A percentile compares a stretch with the other conserved stretches of the same genome.
These are phyloP conservation scores for Cytidiella melzeri DNA, from an alignment of 768 basidiomycete species.

Conservation along the genomic window DNA sequence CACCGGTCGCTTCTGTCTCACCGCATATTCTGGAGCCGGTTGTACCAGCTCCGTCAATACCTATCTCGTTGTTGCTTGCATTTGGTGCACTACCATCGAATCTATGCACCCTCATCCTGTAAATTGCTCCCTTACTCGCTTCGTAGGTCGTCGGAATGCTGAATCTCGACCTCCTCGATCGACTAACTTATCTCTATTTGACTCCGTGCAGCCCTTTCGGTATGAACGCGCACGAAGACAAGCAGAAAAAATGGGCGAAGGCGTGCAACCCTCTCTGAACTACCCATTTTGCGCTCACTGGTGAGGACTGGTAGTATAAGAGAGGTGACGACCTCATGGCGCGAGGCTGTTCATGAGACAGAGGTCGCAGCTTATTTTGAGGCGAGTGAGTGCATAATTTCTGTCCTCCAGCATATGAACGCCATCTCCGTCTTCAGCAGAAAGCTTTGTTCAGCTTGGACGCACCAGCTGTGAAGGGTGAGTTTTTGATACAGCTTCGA, in stretches of 20 bases:
- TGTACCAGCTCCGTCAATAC: conserved; percentile 31
- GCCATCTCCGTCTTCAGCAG: conserved; percentile 32
- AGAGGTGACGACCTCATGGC: conserved; percentile 64
- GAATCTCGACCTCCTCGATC: conserved; percentile 55
- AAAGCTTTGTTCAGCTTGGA: conserved; percentile 52
- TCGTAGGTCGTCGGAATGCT: conserved; percentile 72
- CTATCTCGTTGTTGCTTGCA: conserved; percentile 63
- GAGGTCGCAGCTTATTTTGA: conserved; percentile 54
- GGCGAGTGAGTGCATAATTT: conserved; percentile 41
- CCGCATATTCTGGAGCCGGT: conserved; percentile 7
- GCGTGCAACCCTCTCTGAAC: conserved; percentile 40
- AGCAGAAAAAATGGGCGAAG: conserved; percentile 15
- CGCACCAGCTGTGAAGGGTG: not conserved
- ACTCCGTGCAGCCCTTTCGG: no score
- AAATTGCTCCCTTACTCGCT: conserved; percentile 73
- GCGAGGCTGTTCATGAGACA: conserved; percentile 56
- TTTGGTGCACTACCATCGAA: conserved; percentile 73
- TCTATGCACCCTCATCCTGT: conserved; percentile 61
- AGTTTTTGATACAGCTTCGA: not conserved
- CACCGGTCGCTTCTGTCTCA: conserved; percentile 16
- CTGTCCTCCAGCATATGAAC: not conserved
- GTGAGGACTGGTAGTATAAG: conserved; percentile 64
- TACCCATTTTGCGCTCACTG: conserved; percentile 76
- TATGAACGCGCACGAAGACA: conserved; percentile 1
- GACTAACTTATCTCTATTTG: conserved; percentile 31